Evolutionary conservation across 306 rosid species (phyloP).

Genomic region (Dalbergia cochinchinensis): DNA sequence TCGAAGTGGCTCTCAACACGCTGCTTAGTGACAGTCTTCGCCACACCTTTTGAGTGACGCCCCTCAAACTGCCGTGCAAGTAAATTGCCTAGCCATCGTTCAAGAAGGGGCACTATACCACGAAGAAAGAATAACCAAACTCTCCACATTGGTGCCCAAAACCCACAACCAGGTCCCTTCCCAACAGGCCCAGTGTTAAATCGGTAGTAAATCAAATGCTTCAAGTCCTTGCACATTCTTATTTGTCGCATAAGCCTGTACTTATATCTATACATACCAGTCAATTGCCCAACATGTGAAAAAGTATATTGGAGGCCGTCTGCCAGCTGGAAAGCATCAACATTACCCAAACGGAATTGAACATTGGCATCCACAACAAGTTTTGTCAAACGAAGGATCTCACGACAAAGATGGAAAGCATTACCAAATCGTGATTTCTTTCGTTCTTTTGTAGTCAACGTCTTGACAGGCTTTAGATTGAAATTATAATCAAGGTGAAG

Average conservation of each 20-base stretch:
- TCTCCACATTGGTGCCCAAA: conserved; percentile 99
- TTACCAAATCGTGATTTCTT: conserved; percentile 98
- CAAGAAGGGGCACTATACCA: conserved; percentile 97
- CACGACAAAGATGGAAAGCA: conserved; percentile 99
- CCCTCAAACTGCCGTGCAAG: conserved; percentile 99
- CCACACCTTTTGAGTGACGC: conserved; percentile 98
- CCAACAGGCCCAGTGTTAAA: conserved; percentile 99
- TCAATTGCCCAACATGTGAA: conserved; percentile 98
- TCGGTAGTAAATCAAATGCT: conserved; percentile 96
- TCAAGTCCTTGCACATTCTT: conserved; percentile 98
- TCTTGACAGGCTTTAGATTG: conserved; percentile 96
- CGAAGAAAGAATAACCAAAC: conserved; percentile 99
- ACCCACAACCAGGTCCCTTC: conserved; percentile 98
- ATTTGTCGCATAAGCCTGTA: conserved; percentile 98
- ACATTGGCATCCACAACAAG: conserved; percentile 99
- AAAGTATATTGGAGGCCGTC: conserved; percentile 98
- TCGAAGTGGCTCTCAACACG: conserved; percentile 99
- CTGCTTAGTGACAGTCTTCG: conserved; percentile 97
- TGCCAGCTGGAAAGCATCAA: conserved; percentile 97
- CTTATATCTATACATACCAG: conserved; percentile 99
- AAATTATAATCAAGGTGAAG: conserved; percentile 99
- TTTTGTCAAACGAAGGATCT: conserved; percentile 94
- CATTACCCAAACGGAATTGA: conserved; percentile 97
- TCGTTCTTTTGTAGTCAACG: conserved; percentile 93
- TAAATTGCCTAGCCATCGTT: conserved; percentile 95